phyloP scores from a whole-genome alignment of 1,284 basidiomycete genomes.

The Anthracocystis walkeri region DNA sequence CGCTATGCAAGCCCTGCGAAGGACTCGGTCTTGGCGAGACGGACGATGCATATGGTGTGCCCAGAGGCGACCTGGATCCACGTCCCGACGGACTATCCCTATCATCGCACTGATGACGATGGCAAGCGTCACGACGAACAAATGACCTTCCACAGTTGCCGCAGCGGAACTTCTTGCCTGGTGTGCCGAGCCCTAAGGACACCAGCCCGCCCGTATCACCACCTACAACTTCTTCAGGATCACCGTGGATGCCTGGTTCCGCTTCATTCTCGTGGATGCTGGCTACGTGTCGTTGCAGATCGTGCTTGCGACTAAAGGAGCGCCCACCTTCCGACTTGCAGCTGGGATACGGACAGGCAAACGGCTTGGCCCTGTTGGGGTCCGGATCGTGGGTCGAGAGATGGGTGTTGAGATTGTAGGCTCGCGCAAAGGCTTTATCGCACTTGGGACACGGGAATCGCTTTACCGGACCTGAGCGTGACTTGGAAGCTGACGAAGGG shows the following conservation, averaged over 20 bases:
- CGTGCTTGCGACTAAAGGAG: conserved; percentile 89
- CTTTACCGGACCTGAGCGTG: conserved; percentile 42
- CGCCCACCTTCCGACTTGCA: conserved; percentile 75
- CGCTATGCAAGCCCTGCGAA: conserved; percentile 8
- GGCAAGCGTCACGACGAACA: conserved; percentile 64
- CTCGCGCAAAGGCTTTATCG: conserved; percentile 81
- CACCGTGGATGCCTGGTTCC: conserved; percentile 57
- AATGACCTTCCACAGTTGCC: conserved; percentile 61
- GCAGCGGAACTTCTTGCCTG: conserved; percentile 66
- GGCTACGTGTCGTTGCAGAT: conserved; percentile 83
- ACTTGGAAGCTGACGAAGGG: conserved; percentile 12
- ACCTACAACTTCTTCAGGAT: conserved; percentile 50
- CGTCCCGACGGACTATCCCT: conserved; percentile 21
- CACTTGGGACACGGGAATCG: conserved; percentile 65
- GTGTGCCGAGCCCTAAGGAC: conserved; percentile 60
- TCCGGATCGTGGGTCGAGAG: conserved; percentile 86
- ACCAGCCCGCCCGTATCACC: conserved; percentile 56
- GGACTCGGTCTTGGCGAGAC: conserved; percentile 24
- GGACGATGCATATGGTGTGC: conserved; percentile 24
- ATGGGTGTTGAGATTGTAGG: conserved; percentile 90
- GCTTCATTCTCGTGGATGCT: conserved; percentile 77
- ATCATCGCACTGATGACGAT: conserved; percentile 59
- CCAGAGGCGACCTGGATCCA: conserved; percentile 23
- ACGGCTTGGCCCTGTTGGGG: conserved; percentile 81
- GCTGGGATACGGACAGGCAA: conserved; percentile 81